phyloP scores from a whole-genome alignment of 2,329 filamentous ascomycete genomes.

The Trichoderma sp. region DNA sequence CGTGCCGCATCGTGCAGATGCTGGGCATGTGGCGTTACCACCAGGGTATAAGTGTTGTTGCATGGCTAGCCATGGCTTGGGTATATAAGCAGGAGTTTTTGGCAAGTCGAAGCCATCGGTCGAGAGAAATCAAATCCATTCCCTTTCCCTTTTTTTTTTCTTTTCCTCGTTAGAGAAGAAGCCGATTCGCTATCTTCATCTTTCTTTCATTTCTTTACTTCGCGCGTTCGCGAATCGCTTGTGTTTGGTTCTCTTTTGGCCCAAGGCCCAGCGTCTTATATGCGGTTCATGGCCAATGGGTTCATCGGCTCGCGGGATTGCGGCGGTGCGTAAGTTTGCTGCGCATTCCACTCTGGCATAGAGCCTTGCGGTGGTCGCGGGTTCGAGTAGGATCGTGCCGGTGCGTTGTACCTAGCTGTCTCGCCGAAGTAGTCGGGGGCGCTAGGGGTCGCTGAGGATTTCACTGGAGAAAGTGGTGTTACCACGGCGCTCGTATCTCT shows the following conservation, averaged over 20 bases:
- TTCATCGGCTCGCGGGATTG: slow-evolving; percentile 48
- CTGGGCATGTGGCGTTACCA: slow-evolving; percentile 14
- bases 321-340: slow-evolving; percentile 43
- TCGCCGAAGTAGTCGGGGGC: slow-evolving; percentile 60
- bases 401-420: slow-evolving; percentile 57
- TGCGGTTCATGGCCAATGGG: slow-evolving; percentile 58
- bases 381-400: slow-evolving; percentile 58
- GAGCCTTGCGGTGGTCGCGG: slow-evolving; percentile 50
- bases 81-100: slow-evolving; percentile 10
- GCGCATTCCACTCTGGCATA: slow-evolving; percentile 45
- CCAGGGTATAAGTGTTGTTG: slow-evolving; percentile 15
- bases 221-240: background rate
- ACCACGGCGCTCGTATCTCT: slow-evolving; percentile 56
- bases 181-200: background rate
- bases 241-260: background rate
- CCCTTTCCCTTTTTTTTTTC: background rate
- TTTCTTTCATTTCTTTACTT: background rate
- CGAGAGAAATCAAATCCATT: background rate
- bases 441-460: slow-evolving; percentile 43
- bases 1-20: slow-evolving; percentile 9
- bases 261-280: slow-evolving; percentile 38
- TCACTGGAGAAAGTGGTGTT: slow-evolving; percentile 51
- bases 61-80: slow-evolving; percentile 7
- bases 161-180: background rate
- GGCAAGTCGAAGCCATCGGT: background rate